phyloP scores from a whole-genome alignment of 2,329 filamentous ascomycete species.

The Aspergillus sp. region DNA sequence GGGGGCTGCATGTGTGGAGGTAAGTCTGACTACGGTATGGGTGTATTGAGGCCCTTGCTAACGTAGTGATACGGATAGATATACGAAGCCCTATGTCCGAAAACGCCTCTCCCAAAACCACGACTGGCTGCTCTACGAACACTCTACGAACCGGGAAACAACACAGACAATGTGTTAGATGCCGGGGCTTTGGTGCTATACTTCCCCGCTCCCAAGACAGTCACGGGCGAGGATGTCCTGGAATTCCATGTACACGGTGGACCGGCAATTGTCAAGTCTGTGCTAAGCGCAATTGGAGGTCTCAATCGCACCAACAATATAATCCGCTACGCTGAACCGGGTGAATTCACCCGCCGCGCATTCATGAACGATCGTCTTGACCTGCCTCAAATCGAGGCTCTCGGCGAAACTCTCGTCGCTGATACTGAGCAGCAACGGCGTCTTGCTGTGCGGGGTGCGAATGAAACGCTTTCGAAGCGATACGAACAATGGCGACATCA shows the following conservation, averaged over 20 bases:
- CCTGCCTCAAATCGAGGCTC: constrained; percentile 69
- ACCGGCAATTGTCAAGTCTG: constrained; percentile 77
- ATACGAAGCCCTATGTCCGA: constrained; percentile 57
- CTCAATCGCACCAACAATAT: constrained; percentile 16
- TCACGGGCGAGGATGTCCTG: constrained; percentile 86
- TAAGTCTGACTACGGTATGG: constrained; percentile 30
- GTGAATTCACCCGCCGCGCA: constrained; percentile 88
- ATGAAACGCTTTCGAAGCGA: constrained; percentile 59
- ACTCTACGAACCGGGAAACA: constrained; percentile 55
- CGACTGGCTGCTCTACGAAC: constrained; percentile 66
- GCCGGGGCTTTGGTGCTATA: constrained; percentile 72
- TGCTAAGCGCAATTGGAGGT: constrained; percentile 66
- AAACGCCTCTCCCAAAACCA: constrained; percentile 48
- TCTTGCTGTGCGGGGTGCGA: constrained; percentile 72
- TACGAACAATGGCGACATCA: constrained; percentile 79
- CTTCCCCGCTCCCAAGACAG: constrained; percentile 73
- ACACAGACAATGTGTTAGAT: constrained; percentile 53
- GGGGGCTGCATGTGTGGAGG: constrained; percentile 64
- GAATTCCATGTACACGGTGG: constrained; percentile 95
- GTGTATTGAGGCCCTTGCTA: not conserved
- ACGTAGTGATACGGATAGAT: constrained; percentile 43
- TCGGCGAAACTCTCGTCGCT: constrained; percentile 55
- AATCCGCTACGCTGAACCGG: constrained; percentile 77
- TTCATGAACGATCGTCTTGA: constrained; percentile 83
- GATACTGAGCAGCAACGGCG: constrained; percentile 90